Conservation (phyloP, 441 rosid genomes). For the Populus hybrid region DNA sequence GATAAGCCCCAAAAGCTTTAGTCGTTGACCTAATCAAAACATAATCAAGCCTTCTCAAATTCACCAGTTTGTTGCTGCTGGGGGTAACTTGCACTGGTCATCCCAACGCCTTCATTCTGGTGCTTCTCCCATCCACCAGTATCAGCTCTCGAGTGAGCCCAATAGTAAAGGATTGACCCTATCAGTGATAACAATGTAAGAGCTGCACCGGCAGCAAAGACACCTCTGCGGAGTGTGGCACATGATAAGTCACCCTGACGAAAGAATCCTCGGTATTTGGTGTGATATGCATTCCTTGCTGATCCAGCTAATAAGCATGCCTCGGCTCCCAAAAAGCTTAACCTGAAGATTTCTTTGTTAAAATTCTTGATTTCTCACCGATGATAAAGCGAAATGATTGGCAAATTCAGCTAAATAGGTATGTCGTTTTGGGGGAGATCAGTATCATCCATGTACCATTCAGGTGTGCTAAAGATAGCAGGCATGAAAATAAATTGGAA, state of each 20-base stretch:
- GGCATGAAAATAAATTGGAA: background rate
- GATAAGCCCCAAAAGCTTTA: conserved; percentile 9
- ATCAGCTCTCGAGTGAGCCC: conserved; percentile 82
- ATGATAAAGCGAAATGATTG: background rate
- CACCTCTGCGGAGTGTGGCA: conserved; percentile 81
- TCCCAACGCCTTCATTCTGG: conserved; percentile 63
- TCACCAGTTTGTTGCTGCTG: conserved; percentile 39
- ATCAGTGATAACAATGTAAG: conserved; percentile 65
- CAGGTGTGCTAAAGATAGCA: background rate
- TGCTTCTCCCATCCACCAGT: conserved; percentile 98
- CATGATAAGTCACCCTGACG: conserved; percentile 50
- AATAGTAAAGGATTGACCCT: conserved; percentile 63
- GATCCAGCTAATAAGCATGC: conserved; percentile 96
- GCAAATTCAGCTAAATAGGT: background rate
- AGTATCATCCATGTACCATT: background rate
- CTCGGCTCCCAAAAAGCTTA: conserved; percentile 86
- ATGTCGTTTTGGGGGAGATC: background rate
- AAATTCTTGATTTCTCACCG: background rate
- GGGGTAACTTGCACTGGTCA: conserved; percentile 39
- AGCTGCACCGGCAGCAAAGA: conserved; percentile 93
- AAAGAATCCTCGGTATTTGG: conserved; percentile 58
- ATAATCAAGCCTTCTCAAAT: conserved; percentile 37
- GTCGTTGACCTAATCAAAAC: conserved; percentile 10
- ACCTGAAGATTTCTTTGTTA: conserved; percentile 40
- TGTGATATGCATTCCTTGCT: conserved; percentile 79